Percentiles rank a stretch among this genome's conserved stretches.
These are phyloP conservation scores for Leccinum aurantiacum DNA, from an alignment of 768 basidiomycete species.

Conservation along the genomic window DNA sequence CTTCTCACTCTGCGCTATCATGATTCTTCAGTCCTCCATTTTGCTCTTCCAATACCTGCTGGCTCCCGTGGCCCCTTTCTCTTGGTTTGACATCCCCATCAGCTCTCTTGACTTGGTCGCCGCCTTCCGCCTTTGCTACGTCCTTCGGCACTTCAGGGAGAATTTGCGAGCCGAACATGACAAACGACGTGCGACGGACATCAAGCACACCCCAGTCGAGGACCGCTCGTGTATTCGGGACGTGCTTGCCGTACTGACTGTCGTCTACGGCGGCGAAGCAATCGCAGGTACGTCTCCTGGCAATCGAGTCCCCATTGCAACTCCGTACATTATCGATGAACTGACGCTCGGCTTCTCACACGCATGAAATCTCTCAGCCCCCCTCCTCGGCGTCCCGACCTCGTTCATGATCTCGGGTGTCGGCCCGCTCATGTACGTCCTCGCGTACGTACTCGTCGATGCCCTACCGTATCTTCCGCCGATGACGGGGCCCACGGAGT, in stretches of 20 bases:
- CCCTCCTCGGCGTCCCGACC: conserved; percentile 62
- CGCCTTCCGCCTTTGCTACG: conserved; percentile 65
- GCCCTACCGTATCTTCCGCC: conserved; percentile 52
- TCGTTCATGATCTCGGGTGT: conserved; percentile 81
- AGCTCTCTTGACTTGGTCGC: conserved; percentile 68
- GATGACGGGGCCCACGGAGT: conserved; percentile 53
- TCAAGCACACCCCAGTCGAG: conserved; percentile 39
- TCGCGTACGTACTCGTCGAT: conserved; percentile 60
- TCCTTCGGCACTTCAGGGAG: conserved; percentile 68
- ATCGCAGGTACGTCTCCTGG: conserved; percentile 46
- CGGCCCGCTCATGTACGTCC: conserved; percentile 60
- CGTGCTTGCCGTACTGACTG: conserved; percentile 54
- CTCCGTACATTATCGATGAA: neutral
- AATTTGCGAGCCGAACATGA: conserved; percentile 44
- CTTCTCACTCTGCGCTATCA: conserved; percentile 10
- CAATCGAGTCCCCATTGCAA: neutral
- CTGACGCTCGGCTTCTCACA: no score
- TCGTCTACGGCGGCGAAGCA: conserved; percentile 81
- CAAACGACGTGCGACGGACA: conserved; percentile 35
- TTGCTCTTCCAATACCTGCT: conserved; percentile 54
- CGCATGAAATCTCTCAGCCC: conserved; percentile 40
- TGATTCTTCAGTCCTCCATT: conserved; percentile 43
- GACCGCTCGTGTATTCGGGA: conserved; percentile 58
- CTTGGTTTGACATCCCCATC: conserved; percentile 61
- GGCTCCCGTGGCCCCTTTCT: conserved; percentile 61